Percentiles rank a stretch among this genome's conserved stretches.
Evolutionary conservation across 129 eudicot genomes (phyloP).

Genomic region (Kitagawia praeruptora): DNA sequence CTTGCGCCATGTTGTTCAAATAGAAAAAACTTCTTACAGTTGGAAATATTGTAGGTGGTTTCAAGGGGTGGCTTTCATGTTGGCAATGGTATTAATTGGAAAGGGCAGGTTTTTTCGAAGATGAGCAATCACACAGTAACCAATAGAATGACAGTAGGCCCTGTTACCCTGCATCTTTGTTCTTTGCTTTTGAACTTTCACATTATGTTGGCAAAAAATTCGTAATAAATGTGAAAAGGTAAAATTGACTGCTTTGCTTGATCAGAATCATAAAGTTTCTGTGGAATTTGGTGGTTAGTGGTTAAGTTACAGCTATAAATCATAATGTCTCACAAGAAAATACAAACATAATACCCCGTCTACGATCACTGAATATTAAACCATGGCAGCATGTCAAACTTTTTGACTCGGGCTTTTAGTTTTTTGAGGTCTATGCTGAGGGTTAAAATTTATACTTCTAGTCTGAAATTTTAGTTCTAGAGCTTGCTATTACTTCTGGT

Average conservation of each 20-base stretch:
- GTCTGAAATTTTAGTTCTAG: not conserved
- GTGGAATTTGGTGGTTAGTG: not conserved
- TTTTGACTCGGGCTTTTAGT: not conserved
- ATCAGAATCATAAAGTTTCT: not conserved
- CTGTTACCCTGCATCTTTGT: slow-evolving; percentile 5
- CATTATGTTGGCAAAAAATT: not conserved
- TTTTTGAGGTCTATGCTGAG: not conserved
- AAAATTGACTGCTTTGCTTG: not conserved
- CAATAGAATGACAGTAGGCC: slow-evolving; percentile 89
- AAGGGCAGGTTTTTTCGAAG: slow-evolving; percentile 98
- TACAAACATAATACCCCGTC: not conserved
- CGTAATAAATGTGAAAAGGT: not conserved
- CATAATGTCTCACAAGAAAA: not conserved
- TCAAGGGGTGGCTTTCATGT: slow-evolving; percentile 99
- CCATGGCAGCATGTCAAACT: not conserved
- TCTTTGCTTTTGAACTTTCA: not conserved
- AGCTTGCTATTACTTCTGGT: not conserved
- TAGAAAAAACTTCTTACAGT: slow-evolving; percentile 7
- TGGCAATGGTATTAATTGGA: slow-evolving; percentile 99
- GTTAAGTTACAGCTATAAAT: not conserved
- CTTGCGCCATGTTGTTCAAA: not conserved
- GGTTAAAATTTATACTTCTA: not conserved
- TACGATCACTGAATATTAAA: not conserved
- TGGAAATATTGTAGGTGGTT: slow-evolving; percentile 55
- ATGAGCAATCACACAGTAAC: slow-evolving; percentile 98